Base-by-base conservation (phyloP, 352 stramenopile genomes). In the Pythium phragmiticola region DNA sequence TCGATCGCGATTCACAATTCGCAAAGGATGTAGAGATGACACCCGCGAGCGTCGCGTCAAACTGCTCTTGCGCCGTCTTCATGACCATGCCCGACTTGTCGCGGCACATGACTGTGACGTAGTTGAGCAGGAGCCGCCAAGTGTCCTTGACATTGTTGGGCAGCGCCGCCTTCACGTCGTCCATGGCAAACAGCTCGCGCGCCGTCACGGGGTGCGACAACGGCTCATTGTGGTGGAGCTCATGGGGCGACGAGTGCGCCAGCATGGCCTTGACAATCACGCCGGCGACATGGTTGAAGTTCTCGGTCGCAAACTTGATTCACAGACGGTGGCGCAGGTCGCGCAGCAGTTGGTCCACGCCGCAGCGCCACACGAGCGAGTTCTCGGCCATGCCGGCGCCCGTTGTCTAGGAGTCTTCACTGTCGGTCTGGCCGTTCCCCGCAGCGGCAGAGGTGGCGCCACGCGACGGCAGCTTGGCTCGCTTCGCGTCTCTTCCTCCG, bases 61-160 rank as follows among this genome's bases (percentile, higher is more conserved):
- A 90, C 45, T 73, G 57, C 57, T 96, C 85, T 33, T 83, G 65
- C 21, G 79, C 76, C 4, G 88, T 80, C 65, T 94, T 94, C 68
- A 90, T 87, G 49, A 96, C 70, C 87, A 96, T 96, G 16, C 85
- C 87, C 9, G 85, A 94, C 71, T 92, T 92, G 74, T 96, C 84
- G 42, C 84, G 84, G 57, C 85, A 94, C 87, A 96, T 96, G 65
- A 92, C 84, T 56, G 83, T 89, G 58, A 96, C 84, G 76, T 94
- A 96, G 64, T 94, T 94, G 28, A 96, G 77, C 50, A 96, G 60
- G 53, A 94, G 66, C 0, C 84, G 81, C 85, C 85, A 96, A 54
- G 84, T 87, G 59, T 94, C 87, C 53, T 89, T 91, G 19, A 77
- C 79, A 54, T 92, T 82, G 49, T 87, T 69, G 19, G 86, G 87